These are phyloP conservation scores for Pythium myriotylum DNA, from an alignment of 352 stramenopile genomes.

Conservation along the genomic window DNA sequence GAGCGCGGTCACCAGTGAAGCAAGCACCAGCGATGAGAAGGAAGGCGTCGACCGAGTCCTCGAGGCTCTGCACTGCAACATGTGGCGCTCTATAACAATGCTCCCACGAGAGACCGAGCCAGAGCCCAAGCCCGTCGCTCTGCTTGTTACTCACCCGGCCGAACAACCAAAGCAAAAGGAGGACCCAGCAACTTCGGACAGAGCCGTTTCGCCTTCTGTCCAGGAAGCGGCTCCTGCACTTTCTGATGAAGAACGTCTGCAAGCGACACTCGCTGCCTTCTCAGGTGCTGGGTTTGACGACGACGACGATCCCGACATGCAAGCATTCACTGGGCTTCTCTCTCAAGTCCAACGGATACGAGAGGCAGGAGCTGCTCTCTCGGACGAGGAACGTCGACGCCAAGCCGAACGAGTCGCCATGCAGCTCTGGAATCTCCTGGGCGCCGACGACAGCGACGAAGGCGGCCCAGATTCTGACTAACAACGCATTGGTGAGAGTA, in stretches of 20 bases:
- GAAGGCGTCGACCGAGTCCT: constrained; percentile 65
- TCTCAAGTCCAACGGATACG: constrained; percentile 69
- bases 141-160: neutral
- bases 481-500: neutral
- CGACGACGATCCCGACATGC: constrained; percentile 53
- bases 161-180: neutral
- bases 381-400: constrained; percentile 64
- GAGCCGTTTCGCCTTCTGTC: neutral
- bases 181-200: constrained; percentile 7
- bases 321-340: constrained; percentile 63
- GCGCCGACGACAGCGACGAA: constrained; percentile 39
- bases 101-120: constrained; percentile 13
- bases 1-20: neutral
- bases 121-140: neutral
- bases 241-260: constrained; percentile 38
- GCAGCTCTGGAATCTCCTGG: constrained; percentile 74
- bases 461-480: constrained; percentile 15
- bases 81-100: constrained; percentile 81
- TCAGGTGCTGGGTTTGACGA: constrained; percentile 3
- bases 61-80: constrained; percentile 76
- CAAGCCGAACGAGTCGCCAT: constrained; percentile 76
- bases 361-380: constrained; percentile 48
- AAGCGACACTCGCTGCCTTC: constrained; percentile 51
- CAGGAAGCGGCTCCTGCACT: neutral
- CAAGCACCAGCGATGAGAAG: neutral